Percentiles rank a stretch among this genome's conserved stretches.
These are phyloP conservation scores for Neurospora sp. DNA, from an alignment of 495 filamentous ascomycete species.

Conservation along the genomic window DNA sequence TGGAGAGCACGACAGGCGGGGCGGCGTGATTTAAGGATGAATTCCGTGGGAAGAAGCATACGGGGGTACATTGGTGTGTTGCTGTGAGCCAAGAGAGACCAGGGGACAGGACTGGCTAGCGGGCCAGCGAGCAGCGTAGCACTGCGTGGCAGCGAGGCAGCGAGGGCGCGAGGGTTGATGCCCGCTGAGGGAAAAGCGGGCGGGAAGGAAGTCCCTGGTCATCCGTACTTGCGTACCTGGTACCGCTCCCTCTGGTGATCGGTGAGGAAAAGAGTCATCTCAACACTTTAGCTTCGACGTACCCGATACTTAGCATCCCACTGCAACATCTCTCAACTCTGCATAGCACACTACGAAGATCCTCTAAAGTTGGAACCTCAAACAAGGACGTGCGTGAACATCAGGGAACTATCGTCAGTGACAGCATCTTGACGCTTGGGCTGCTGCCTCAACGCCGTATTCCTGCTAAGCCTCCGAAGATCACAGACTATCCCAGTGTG, in stretches of 20 bases:
- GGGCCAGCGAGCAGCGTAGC: neutral
- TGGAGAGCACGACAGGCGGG: conserved; percentile 14
- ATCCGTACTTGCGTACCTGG: neutral
- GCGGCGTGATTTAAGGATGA: conserved; percentile 5
- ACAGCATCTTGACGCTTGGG: neutral
- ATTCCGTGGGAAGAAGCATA: neutral
- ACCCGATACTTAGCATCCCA: neutral
- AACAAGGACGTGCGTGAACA: neutral
- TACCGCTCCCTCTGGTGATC: neutral
- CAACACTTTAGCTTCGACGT: neutral
- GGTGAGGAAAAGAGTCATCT: neutral
- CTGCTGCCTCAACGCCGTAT: neutral
- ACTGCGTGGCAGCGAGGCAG: neutral
- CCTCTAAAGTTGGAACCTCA: neutral
- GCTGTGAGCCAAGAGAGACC: neutral
- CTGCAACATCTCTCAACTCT: neutral
- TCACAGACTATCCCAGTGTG: neutral
- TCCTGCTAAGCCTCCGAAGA: neutral
- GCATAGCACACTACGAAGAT: neutral
- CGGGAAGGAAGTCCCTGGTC: neutral
- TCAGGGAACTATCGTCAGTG: neutral
- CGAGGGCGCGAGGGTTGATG: neutral
- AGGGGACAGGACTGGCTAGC: neutral
- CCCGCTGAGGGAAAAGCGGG: neutral
- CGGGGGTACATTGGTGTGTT: neutral